These are phyloP conservation scores for Xylaria cubensis DNA, from an alignment of 495 filamentous ascomycete genomes.

Conservation along the genomic window DNA sequence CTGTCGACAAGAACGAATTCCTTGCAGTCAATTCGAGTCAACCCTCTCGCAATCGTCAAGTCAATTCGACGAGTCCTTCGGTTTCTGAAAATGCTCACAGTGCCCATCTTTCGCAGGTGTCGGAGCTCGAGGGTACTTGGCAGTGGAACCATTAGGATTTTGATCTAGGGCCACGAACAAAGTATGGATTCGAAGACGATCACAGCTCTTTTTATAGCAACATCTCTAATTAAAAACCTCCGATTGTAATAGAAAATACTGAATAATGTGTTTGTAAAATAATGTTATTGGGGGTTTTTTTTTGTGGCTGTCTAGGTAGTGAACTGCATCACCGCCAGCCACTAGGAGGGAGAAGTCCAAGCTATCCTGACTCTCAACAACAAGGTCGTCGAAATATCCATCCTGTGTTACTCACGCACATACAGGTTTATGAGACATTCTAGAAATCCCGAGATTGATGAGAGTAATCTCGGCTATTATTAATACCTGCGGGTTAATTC, in stretches of 20 bases:
- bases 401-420: neutral
- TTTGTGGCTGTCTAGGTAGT: neutral
- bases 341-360: no score
- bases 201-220: neutral
- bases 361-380: no score
- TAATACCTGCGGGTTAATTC: neutral
- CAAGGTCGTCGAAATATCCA: neutral
- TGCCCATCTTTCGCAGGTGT: constrained; percentile 2
- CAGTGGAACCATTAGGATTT: neutral
- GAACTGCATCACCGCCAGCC: no score
- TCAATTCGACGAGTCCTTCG: neutral
- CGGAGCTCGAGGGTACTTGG: constrained; percentile 19
- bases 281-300: no score
- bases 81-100: neutral
- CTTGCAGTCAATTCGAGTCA: neutral
- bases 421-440: neutral
- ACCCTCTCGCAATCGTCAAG: neutral
- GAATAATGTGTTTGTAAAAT: no score
- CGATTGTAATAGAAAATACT: neutral
- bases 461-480: neutral
- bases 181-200: neutral
- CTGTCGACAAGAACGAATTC: neutral
- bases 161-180: neutral
- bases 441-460: neutral
- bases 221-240: neutral